Base-by-base conservation (phyloP, 1,139 yeast genomes). In the Nakaseomyces kungkrabaensis region DNA sequence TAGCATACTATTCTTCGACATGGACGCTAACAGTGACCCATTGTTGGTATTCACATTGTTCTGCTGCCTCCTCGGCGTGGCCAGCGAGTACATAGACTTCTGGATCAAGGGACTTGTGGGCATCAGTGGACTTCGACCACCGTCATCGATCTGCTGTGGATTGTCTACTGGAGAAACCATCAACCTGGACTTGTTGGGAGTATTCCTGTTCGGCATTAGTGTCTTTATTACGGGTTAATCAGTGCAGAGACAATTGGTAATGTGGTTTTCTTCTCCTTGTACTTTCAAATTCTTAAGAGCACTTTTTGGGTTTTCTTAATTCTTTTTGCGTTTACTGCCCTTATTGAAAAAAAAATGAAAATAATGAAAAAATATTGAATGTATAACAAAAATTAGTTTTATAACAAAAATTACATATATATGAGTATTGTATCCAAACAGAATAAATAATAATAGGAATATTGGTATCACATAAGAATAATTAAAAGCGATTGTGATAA, bases 1-100 rank as follows among this genome's bases (percentile, higher is more conserved):
- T 51, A 62, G 57, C 31, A 60, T 54, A 31, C 62, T 58, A 43
- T 52, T 59, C 43, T 61, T 62, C 8, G 65, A 58, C 48, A 59
- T 59, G 10, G 63, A 57, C 5, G 59, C 57, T 40, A 59, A 46
- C 45, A 60, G 50, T n/a, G 61, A 54, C 13, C 43, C 43, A n/a
- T 37, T 34, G 33, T 46, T 46, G 9, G 57, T 53, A 31, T 50
- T 50, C 8, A 52, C 53, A 31, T 56, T 50, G 43, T 49, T 49
- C 22, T 33, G 33, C 29, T 34, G 36, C 27, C 36, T 17, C 13
- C 37, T 24, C 1, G 47, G 47, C 10, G 47, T 45, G n/a, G 47
- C 47, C n/a, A 45, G 25, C 25, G 42, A 36, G 24, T 24, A 24
- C 27, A 17, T 26, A 4, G 46, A 17, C 33, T 45, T 45, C 34